Evolutionary conservation across 768 basidiomycete genomes (phyloP).

Genomic region (Russula ochroleuca): DNA sequence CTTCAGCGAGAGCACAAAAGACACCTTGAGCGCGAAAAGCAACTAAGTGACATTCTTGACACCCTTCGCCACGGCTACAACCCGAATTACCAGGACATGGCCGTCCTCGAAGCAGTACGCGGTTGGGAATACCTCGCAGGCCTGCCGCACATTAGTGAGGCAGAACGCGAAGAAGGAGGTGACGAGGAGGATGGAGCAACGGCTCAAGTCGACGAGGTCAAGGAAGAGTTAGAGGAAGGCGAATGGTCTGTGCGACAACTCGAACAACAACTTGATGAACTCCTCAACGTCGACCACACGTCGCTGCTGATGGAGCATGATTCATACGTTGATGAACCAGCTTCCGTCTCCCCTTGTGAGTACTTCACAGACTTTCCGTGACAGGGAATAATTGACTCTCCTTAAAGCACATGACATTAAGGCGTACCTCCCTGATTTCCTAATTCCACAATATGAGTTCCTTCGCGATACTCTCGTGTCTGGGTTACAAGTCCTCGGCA

Average conservation of each 20-base stretch:
- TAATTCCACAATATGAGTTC: constrained; percentile 69
- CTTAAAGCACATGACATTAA: constrained; percentile 71
- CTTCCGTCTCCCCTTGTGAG: constrained; percentile 47
- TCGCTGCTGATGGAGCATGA: constrained; percentile 76
- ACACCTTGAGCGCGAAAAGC: constrained; percentile 68
- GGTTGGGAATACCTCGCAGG: constrained; percentile 81
- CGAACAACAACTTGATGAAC: constrained; percentile 49
- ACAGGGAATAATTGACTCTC: constrained; percentile 6
- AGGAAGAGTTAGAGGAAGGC: constrained; percentile 49
- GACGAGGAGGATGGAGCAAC: constrained; percentile 33
- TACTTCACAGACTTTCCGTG: constrained; percentile 19
- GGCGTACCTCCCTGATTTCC: constrained; percentile 79
- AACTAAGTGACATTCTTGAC: constrained; percentile 78
- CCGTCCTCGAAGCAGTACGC: constrained; percentile 91
- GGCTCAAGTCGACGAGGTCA: constrained; percentile 23
- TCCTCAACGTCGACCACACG: constrained; percentile 65
- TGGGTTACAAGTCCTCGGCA: constrained; percentile 60
- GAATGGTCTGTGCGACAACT: constrained; percentile 58
- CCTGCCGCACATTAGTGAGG: constrained; percentile 68
- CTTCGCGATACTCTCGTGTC: constrained; percentile 57
- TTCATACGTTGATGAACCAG: constrained; percentile 50
- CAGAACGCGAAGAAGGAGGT: constrained; percentile 44
- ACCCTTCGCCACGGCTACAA: constrained; percentile 84
- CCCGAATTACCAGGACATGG: constrained; percentile 99
- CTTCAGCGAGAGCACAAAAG: constrained; percentile 68